Percentiles rank a stretch among this genome's conserved stretches.
Evolutionary conservation across 495 filamentous ascomycete species (phyloP).

Genomic region (Durotheca rogersii): DNA sequence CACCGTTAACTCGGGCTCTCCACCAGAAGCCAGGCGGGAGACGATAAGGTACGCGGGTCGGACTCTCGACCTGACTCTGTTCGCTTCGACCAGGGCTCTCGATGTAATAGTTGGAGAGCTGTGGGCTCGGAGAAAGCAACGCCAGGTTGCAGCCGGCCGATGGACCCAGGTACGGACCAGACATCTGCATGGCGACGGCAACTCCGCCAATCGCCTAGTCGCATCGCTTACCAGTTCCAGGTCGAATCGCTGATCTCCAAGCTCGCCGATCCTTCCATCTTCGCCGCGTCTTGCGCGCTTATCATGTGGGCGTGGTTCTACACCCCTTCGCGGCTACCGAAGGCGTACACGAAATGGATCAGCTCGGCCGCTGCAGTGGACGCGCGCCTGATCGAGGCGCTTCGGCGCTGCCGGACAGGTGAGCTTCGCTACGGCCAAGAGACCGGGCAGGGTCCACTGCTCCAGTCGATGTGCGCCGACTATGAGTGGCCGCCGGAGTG

Average conservation of each 20-base stretch:
- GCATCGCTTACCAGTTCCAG: constrained; percentile 23
- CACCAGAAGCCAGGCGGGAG: constrained; percentile 27
- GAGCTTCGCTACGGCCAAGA: constrained; percentile 74
- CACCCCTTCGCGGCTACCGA: constrained; percentile 65
- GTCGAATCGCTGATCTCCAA: constrained; percentile 53
- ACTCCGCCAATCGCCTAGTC: neutral
- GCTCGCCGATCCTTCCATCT: constrained; percentile 68
- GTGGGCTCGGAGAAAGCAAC: constrained; percentile 56
- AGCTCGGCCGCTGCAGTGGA: constrained; percentile 77
- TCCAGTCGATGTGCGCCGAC: constrained; percentile 75
- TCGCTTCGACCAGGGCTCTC: constrained; percentile 71
- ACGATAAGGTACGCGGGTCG: constrained; percentile 62
- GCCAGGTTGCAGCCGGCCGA: constrained; percentile 38
- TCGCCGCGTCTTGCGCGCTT: constrained; percentile 71
- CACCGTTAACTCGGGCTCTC: constrained; percentile 19
- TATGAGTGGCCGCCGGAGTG: constrained; percentile 66
- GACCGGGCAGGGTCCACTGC: constrained; percentile 68
- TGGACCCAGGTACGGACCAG: constrained; percentile 48
- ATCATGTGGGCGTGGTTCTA: constrained; percentile 96
- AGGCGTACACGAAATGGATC: constrained; percentile 85
- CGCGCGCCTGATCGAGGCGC: constrained; percentile 68
- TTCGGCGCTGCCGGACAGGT: constrained; percentile 65
- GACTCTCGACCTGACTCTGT: constrained; percentile 84
- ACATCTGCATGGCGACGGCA: neutral
- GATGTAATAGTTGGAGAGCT: constrained; percentile 68